These are phyloP conservation scores for Plasmopara halstedii DNA, from an alignment of 352 stramenopile genomes.

Conservation along the genomic window DNA sequence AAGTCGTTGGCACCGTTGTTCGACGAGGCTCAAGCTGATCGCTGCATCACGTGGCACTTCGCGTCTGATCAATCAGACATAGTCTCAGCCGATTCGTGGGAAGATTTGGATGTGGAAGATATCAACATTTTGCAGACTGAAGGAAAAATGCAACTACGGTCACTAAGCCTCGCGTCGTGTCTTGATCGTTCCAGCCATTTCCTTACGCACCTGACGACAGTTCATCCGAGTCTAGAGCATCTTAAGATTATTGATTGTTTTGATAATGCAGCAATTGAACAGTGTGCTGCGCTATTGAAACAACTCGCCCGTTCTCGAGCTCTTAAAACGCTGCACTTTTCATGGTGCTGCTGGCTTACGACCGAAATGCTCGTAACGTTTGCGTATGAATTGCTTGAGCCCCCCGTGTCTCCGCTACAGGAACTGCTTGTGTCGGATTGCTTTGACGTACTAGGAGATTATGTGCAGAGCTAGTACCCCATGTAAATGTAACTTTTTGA, in stretches of 20 bases:
- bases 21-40: constrained; percentile 21
- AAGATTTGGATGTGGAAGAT: constrained; percentile 64
- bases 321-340: constrained; percentile 62
- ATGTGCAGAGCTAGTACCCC: constrained; percentile 53
- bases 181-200: constrained; percentile 48
- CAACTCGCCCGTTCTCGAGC: constrained; percentile 41
- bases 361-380: constrained; percentile 68
- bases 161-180: constrained; percentile 65
- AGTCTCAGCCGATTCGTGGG: constrained; percentile 54
- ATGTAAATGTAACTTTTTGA: constrained; percentile 33
- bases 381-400: constrained; percentile 59
- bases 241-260: constrained; percentile 71
- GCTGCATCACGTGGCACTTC: constrained; percentile 40
- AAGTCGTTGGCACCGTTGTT: constrained; percentile 37
- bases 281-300: constrained; percentile 37
- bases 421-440: constrained; percentile 54
- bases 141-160: constrained; percentile 43
- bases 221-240: constrained; percentile 47
- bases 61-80: constrained; percentile 15
- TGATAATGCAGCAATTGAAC: constrained; percentile 32
- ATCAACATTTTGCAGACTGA: constrained; percentile 54
- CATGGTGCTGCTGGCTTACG: constrained; percentile 79
- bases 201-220: constrained; percentile 24
- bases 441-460: constrained; percentile 74
- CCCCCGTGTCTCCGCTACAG: constrained; percentile 32